Conservation (phyloP, 257 asterid species). For the Solanum peruvianum region DNA sequence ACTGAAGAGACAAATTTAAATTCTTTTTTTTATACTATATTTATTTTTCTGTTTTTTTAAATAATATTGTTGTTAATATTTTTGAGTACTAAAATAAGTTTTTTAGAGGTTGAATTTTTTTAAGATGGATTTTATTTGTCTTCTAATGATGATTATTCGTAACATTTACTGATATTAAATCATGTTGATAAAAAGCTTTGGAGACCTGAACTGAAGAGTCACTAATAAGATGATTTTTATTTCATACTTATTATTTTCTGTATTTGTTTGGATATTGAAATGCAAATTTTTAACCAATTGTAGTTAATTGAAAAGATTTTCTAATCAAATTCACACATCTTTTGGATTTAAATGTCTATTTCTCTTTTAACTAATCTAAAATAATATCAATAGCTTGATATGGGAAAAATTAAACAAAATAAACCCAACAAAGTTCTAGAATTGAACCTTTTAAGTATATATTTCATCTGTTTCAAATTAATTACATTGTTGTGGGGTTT, state of each 20-base stretch:
- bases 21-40: not conserved
- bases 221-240: not conserved
- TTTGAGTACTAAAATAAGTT: not conserved
- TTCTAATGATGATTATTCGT: not conserved
- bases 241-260: not conserved
- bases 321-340: not conserved
- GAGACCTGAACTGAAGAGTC: not conserved
- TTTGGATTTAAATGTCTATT: no score
- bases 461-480: no score
- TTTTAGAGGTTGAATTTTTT: not conserved
- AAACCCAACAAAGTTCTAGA: not conserved
- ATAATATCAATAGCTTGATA: no score
- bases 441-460: no score
- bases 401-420: no score
- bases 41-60: not conserved
- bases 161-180: not conserved
- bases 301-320: no score
- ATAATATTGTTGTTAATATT: no score
- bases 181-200: not conserved
- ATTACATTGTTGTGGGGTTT: no score
- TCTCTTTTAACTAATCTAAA: not conserved
- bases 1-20: conserved; percentile 29
- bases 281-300: no score
- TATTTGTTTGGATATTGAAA: not conserved
- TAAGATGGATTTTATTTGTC: not conserved